A percentile compares a stretch with the other conserved stretches of the same genome.
These are phyloP conservation scores for Lasiosphaeris hirsuta DNA, from an alignment of 495 filamentous ascomycete genomes.

Conservation along the genomic window DNA sequence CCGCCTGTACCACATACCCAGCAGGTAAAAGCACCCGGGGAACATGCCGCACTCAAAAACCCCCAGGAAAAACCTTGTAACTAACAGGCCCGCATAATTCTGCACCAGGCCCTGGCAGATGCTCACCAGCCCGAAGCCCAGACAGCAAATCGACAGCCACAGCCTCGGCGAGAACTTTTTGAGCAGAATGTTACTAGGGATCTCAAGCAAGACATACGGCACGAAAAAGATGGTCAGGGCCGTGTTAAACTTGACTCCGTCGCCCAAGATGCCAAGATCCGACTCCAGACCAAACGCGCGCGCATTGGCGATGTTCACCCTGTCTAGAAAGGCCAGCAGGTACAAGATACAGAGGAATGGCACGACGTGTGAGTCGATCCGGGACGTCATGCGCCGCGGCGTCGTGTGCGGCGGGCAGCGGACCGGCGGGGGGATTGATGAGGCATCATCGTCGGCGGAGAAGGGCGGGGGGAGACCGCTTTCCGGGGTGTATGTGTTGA, in stretches of 20 bases:
- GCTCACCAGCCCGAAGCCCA: constrained; percentile 74
- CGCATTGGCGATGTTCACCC: constrained; percentile 72
- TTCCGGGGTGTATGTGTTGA: no score
- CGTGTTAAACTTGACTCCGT: constrained; percentile 62
- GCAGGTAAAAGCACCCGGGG: constrained; percentile 77
- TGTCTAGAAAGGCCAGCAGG: constrained; percentile 81
- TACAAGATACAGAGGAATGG: constrained; percentile 82
- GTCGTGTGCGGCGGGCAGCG: constrained; percentile 32
- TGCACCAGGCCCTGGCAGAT: constrained; percentile 75
- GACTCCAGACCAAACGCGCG: constrained; percentile 57
- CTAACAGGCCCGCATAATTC: constrained; percentile 74
- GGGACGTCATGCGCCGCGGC: constrained; percentile 66
- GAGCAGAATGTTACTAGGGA: constrained; percentile 84
- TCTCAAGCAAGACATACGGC: constrained; percentile 82
- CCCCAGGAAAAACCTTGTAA: constrained; percentile 83
- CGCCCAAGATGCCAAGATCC: constrained; percentile 58
- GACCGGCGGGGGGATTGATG: neutral
- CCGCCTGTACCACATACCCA: constrained; percentile 84
- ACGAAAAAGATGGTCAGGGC: constrained; percentile 90
- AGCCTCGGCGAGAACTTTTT: constrained; percentile 77
- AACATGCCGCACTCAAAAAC: constrained; percentile 90
- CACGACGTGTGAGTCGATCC: constrained; percentile 77
- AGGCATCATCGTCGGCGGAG: no score
- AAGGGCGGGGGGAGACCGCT: no score
- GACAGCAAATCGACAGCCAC: constrained; percentile 81